A percentile compares a stretch with the other conserved stretches of the same genome.
phyloP scores from a whole-genome alignment of 805 yeast genomes.

The Lipomyces orientalis region DNA sequence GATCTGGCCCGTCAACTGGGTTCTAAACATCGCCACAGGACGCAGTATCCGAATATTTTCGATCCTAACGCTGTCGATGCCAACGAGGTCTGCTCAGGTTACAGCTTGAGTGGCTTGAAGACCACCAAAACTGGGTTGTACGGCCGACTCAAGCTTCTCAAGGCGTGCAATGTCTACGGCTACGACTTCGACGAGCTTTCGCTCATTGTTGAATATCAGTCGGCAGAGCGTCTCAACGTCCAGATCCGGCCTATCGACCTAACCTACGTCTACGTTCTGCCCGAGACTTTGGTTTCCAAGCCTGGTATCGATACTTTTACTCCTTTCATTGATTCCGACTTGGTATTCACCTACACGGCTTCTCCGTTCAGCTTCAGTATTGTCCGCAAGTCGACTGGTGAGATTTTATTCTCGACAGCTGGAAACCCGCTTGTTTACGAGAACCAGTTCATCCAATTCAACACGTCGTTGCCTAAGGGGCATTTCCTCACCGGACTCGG shows the following conservation, averaged over 20 bases:
- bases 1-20: not conserved
- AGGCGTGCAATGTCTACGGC: slow-evolving; percentile 34
- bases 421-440: slow-evolving; percentile 46
- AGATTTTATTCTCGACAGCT: slow-evolving; percentile 44
- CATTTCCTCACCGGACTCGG: slow-evolving; percentile 47
- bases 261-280: slow-evolving; percentile 3
- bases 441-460: slow-evolving; percentile 43
- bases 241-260: slow-evolving; percentile 13
- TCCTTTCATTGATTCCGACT: not conserved
- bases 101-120: not conserved
- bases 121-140: not conserved
- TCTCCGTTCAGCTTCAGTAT: slow-evolving; percentile 38
- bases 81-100: slow-evolving; percentile 3
- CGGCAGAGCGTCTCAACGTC: slow-evolving; percentile 12
- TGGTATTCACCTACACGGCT: slow-evolving; percentile 13
- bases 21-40: not conserved
- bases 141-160: not conserved
- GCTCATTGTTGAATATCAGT: slow-evolving; percentile 13
- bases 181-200: slow-evolving; percentile 14
- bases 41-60: slow-evolving; percentile 1
- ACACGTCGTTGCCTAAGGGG: slow-evolving; percentile 43
- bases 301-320: not conserved
- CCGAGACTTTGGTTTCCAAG: slow-evolving; percentile 13
- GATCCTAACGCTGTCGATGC: slow-evolving; percentile 1
- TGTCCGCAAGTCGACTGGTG: slow-evolving; percentile 40